Base-by-base conservation (phyloP, 2,329 filamentous ascomycete species). In the Alternaria rosae region DNA sequence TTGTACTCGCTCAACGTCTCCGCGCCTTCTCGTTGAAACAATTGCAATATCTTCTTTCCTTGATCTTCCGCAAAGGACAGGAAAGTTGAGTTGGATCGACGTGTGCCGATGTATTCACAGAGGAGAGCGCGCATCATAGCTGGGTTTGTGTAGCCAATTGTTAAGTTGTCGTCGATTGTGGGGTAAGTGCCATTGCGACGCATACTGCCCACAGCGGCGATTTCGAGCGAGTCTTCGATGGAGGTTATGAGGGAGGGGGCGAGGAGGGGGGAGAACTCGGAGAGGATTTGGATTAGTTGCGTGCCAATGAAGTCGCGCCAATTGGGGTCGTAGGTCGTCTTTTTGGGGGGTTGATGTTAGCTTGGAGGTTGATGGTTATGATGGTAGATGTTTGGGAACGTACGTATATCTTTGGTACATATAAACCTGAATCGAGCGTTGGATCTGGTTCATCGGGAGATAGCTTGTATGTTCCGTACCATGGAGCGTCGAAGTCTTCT, bases 391-490 rank as follows among this genome's bases (percentile, higher is more conserved):
- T 3, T 21, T 3, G 41, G 0, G 2, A 13, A 54, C 52, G 38
- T 44, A 32, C 41, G 23, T 68, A 65, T 42, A 68, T 59, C 77
- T 81, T 20, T 64, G 59, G 8, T 73, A 76, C n/a, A 73, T 74
- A 58, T 76, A 82, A 7, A 75, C 65, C 5, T 62, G 66, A 20
- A 72, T 76, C 54, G 4, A 23, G 53, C 26, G 79, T 69, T 2
- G 76, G 66, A 1, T 78, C 79, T 4, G 80, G 81, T 59, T 79
- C 71, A 61, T 82, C 80, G 2, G 81, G 80, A 11, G 80, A 78
- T 1, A 81, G 61, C 44, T 82, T 82, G 52, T 73, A 82, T 2
- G 78, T 79, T 9, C 79, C 80, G 62, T 82, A 82, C 80, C 80
- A 82, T 6, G 79, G 73, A 7, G 80, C 79, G 17, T 79, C 69